A percentile compares a stretch with the other conserved stretches of the same genome.
Conservation (phyloP, 2,329 filamentous ascomycete genomes). For the Erysiphe pulchra region DNA sequence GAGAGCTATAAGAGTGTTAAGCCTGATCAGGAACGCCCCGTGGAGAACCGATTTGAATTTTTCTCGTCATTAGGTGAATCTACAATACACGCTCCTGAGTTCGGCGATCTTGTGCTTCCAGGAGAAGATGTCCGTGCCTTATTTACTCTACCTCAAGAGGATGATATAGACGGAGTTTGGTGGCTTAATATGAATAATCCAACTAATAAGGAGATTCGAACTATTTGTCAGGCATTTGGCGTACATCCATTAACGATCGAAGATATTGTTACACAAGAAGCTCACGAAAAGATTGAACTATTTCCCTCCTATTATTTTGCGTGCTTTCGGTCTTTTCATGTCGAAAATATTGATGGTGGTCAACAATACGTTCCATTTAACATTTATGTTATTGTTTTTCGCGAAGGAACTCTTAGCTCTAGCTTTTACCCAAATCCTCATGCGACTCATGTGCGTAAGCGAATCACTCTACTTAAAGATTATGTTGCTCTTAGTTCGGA, state of each 20-base stretch:
- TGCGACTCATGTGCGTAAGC: slow-evolving; percentile 65
- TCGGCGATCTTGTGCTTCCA: slow-evolving; percentile 69
- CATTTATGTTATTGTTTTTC: slow-evolving; percentile 89
- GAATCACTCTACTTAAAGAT: slow-evolving; percentile 80
- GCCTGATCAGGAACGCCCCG: slow-evolving; percentile 5
- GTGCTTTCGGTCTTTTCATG: slow-evolving; percentile 78
- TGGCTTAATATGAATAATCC: slow-evolving; percentile 91
- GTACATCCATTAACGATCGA: slow-evolving; percentile 90
- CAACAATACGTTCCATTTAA: slow-evolving; percentile 86
- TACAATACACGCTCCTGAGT: slow-evolving; percentile 70
- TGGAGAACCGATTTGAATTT: slow-evolving; percentile 57
- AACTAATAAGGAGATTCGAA: slow-evolving; percentile 64
- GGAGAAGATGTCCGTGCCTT: slow-evolving; percentile 76
- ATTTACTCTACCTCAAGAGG: slow-evolving; percentile 42
- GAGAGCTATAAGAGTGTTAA: slow-evolving; percentile 11
- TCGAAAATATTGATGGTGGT: slow-evolving; percentile 49
- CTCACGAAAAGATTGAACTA: slow-evolving; percentile 92
- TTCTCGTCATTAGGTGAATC: slow-evolving; percentile 90
- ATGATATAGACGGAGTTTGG: slow-evolving; percentile 60
- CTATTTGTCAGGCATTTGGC: slow-evolving; percentile 80
- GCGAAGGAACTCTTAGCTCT: slow-evolving; percentile 84
- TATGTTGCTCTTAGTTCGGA: slow-evolving; percentile 87
- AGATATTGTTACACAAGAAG: slow-evolving; percentile 86
- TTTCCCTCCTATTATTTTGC: slow-evolving; percentile 98
- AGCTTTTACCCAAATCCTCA: slow-evolving; percentile 76